These are phyloP conservation scores for Gaertneriomyces sp. DNA, from an alignment of 192 early-diverging fungal genomes.

Conservation along the genomic window DNA sequence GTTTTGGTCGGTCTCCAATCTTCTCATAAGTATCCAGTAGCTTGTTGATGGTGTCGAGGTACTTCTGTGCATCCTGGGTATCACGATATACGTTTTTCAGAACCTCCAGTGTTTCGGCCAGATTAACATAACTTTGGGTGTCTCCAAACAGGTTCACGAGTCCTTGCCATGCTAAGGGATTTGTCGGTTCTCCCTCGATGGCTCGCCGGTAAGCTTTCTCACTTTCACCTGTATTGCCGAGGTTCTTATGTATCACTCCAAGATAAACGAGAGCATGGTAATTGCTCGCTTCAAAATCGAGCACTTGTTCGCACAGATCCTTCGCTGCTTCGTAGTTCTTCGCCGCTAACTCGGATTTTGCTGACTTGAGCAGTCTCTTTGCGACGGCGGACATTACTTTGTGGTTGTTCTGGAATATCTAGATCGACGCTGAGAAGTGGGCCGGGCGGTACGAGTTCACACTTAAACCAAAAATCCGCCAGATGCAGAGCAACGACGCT, in stretches of 20 bases:
- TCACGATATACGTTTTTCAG: conserved; percentile 19
- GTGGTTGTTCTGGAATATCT: no score
- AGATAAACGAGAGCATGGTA: conserved; percentile 48
- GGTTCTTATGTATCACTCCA: conserved; percentile 32
- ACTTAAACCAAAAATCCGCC: no score
- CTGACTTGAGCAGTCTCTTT: conserved; percentile 29
- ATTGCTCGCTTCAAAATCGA: conserved; percentile 29
- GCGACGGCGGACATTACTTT: conserved; percentile 15
- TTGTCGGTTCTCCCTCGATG: conserved; percentile 18
- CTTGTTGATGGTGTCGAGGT: conserved; percentile 17
- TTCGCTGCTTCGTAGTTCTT: conserved; percentile 37
- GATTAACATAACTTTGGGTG: conserved; percentile 19
- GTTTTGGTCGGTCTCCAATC: background rate
- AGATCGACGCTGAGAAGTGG: no score
- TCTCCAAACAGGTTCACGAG: conserved; percentile 32
- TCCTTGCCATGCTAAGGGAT: conserved; percentile 39
- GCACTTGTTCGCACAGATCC: conserved; percentile 21
- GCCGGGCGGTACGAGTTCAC: no score
- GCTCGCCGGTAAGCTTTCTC: conserved; percentile 32
- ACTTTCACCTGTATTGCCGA: conserved; percentile 15
- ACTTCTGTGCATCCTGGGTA: conserved; percentile 14
- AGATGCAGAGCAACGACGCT: no score
- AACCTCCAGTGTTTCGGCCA: conserved; percentile 20
- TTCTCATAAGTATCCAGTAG: conserved; percentile 13
- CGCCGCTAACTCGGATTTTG: conserved; percentile 26